Base-by-base conservation (phyloP, 176 grass and related monocot genomes). In the Juncus effusus region DNA sequence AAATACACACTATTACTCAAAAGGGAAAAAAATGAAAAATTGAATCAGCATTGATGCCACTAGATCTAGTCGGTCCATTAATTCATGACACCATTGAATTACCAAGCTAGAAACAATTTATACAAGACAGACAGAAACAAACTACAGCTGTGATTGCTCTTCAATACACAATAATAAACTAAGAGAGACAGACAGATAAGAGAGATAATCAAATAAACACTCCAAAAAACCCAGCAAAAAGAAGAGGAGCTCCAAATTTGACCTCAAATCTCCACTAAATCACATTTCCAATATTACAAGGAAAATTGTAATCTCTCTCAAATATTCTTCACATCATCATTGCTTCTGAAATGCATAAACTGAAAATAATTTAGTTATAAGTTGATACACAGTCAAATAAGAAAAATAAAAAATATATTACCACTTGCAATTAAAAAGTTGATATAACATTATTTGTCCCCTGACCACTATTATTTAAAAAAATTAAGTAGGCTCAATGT, bases 31-130 rank as follows among this genome's bases (percentile, higher is more conserved):
- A 28, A 59, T 42, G 39, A 45, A 37, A 47, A 28, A 28, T 56
- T 59, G 58, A 71, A 58, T 40, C 6, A 12, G 52, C 37, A 70
- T 39, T 57, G 67, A 70, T 15, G 52, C 67, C 54, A 72, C 54
- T 72, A 49, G 69, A 72, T 72, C 69, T 72, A 35, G 53, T 38
- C 56, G 42, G 35, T 72, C 35, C 38, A 72, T 78, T 62, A 75
- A 90, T 90, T 78, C 4, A 78, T 82, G 63, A 75, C 72, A 54
- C 79, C 72, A 80, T 90, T 72, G 56, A 86, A 86, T 77, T 67
- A 51, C 62, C 76, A 80, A 74, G 68, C 83, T 78, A 72, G 62
- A 77, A 52, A 40, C 83, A 67, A 59, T 89, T 83, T 90, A 76
- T 83, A 90, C 79, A 80, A 77, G 83, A 64, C 66, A 55, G 71